These are phyloP conservation scores for Globisporangium mamillatum DNA, from an alignment of 352 stramenopile genomes.

Conservation along the genomic window DNA sequence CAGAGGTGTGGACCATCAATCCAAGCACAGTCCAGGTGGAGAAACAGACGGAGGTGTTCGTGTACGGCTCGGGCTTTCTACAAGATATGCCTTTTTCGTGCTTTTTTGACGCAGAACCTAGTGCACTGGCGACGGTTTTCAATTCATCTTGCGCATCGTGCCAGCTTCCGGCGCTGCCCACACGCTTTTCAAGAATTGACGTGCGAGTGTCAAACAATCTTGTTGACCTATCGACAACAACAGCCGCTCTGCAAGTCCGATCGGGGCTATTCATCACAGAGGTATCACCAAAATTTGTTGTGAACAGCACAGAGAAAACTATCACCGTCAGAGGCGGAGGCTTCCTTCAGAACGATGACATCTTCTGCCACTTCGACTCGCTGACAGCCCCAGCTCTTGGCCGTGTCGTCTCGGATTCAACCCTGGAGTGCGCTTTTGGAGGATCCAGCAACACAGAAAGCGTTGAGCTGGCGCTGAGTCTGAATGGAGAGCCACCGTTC, in stretches of 20 bases:
- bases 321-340: background rate
- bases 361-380: slow-evolving; percentile 3
- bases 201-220: background rate
- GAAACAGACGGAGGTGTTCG: background rate
- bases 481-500: background rate
- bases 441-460: background rate
- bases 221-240: background rate
- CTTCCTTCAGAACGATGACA: background rate
- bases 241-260: background rate
- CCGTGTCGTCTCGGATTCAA: slow-evolving; percentile 8
- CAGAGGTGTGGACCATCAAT: background rate
- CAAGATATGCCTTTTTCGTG: background rate
- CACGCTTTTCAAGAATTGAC: background rate
- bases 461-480: background rate
- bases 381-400: background rate
- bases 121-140: background rate
- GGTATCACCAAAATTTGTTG: slow-evolving; percentile 5
- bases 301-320: background rate
- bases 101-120: background rate
- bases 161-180: background rate
- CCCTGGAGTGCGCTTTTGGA: background rate
- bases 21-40: background rate
- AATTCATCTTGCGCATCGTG: background rate
- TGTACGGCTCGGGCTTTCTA: background rate
- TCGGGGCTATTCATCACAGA: background rate